Evolutionary conservation across 257 asterid genomes (phyloP).

Genomic region (Fraxinus quadrangulata): DNA sequence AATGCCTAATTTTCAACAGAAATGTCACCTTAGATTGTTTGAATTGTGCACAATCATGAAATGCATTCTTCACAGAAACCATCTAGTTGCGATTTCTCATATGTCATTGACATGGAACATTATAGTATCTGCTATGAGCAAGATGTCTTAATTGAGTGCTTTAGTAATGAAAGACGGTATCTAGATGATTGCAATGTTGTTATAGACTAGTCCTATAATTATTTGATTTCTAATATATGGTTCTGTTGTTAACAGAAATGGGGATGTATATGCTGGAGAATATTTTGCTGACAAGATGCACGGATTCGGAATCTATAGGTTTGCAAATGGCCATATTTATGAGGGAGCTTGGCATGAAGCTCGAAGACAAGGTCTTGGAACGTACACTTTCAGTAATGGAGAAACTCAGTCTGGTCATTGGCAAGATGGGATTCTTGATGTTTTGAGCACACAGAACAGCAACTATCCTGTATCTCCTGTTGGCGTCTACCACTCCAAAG

Average conservation of each 20-base stretch:
- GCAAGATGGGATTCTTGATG: conserved; percentile 46
- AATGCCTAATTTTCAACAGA: too few relatives aligned
- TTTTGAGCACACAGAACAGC: conserved; percentile 43
- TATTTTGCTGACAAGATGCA: conserved; percentile 57
- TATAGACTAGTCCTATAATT: too few relatives aligned
- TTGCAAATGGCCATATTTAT: conserved; percentile 50
- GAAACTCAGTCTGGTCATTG: conserved; percentile 53
- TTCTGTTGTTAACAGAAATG: conserved; percentile 34
- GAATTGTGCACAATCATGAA: too few relatives aligned
- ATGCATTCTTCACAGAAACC: too few relatives aligned
- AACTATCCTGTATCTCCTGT: conserved; percentile 35
- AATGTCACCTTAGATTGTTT: too few relatives aligned
- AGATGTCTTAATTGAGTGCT: neutral
- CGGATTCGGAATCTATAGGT: conserved; percentile 48
- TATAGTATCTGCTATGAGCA: too few relatives aligned
- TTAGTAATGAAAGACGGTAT: neutral
- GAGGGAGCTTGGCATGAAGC: conserved; percentile 64
- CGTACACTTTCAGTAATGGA: conserved; percentile 42
- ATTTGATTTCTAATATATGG: too few relatives aligned
- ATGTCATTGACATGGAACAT: too few relatives aligned
- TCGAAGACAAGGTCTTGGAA: conserved; percentile 49
- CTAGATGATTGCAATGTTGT: neutral
- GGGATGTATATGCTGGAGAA: conserved; percentile 50
- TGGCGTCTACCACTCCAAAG: conserved; percentile 46
- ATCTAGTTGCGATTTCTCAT: too few relatives aligned